A percentile compares a stretch with the other conserved stretches of the same genome.
phyloP scores from a whole-genome alignment of 345 rosid species.

The Hibiscus syriacus region DNA sequence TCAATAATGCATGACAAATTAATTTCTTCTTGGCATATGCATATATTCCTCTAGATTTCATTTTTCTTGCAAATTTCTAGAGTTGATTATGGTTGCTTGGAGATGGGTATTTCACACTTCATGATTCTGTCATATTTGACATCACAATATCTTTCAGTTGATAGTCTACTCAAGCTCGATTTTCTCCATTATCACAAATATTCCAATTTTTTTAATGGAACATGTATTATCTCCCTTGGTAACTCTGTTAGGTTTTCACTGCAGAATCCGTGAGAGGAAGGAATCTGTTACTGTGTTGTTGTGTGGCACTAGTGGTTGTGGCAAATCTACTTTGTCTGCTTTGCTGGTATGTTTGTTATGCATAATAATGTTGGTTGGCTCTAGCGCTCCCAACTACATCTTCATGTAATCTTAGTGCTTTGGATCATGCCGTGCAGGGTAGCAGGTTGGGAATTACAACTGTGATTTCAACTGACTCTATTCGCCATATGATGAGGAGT shows the following conservation, averaged over 20 bases:
- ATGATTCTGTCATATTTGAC: not conserved
- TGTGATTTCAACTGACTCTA: slow-evolving; percentile 92
- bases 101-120: not conserved
- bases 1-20: not conserved
- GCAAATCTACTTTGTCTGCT: slow-evolving; percentile 96
- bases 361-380: not conserved
- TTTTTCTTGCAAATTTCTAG: not conserved
- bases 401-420: not conserved
- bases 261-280: slow-evolving; percentile 97
- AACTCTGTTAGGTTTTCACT: slow-evolving; percentile 15
- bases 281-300: slow-evolving; percentile 92
- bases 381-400: not conserved
- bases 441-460: slow-evolving; percentile 90
- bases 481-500: slow-evolving; percentile 99
- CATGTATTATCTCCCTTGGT: not conserved
- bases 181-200: not conserved
- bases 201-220: not conserved
- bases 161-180: not conserved
- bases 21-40: slow-evolving; percentile 7
- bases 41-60: not conserved
- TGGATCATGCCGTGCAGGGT: slow-evolving; percentile 23
- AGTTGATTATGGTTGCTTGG: not conserved
- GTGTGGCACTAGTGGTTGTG: slow-evolving; percentile 99
- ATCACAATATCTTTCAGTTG: not conserved
- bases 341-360: slow-evolving; percentile 59